Conservation (phyloP, 805 yeast genomes). For the Candida xyloterini region DNA sequence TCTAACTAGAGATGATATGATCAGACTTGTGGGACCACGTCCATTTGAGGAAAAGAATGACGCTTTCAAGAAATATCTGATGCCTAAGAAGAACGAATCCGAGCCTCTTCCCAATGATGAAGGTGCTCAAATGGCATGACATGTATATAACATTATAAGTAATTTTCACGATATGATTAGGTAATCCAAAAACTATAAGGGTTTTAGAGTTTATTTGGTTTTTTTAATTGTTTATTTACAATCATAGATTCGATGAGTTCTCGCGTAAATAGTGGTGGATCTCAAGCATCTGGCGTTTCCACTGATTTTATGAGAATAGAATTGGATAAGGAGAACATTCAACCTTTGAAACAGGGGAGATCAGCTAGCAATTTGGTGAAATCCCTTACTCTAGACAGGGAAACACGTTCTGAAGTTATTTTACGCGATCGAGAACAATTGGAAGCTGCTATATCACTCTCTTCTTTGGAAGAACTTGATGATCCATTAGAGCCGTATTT, state of each 20-base stretch:
- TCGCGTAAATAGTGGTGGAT: conserved; percentile 10
- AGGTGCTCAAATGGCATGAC: conserved; percentile 21
- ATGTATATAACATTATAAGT: background rate
- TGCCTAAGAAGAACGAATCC: conserved; percentile 18
- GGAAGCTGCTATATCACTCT: conserved; percentile 46
- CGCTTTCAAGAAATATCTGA: conserved; percentile 74
- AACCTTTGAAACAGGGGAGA: conserved; percentile 64
- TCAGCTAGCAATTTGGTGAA: conserved; percentile 57
- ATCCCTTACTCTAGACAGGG: conserved; percentile 34
- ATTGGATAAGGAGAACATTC: conserved; percentile 72
- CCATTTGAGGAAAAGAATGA: conserved; percentile 90
- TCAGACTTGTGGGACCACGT: conserved; percentile 81
- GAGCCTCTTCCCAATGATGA: conserved; percentile 22
- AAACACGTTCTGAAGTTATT: conserved; percentile 11
- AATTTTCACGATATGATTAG: too few species aligned
- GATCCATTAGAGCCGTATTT: conserved; percentile 79
- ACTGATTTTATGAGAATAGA: conserved; percentile 42
- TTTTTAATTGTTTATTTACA: conserved; percentile 4
- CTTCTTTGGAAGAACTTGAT: conserved; percentile 57
- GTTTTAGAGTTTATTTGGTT: background rate
- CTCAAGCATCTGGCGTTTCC: conserved; percentile 5
- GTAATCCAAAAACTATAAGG: too few species aligned
- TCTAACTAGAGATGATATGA: conserved; percentile 91
- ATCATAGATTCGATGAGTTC: conserved; percentile 10
- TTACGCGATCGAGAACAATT: conserved; percentile 40